Evolutionary conservation across 768 basidiomycete species (phyloP).

Genomic region (Tylopilus sp.): DNA sequence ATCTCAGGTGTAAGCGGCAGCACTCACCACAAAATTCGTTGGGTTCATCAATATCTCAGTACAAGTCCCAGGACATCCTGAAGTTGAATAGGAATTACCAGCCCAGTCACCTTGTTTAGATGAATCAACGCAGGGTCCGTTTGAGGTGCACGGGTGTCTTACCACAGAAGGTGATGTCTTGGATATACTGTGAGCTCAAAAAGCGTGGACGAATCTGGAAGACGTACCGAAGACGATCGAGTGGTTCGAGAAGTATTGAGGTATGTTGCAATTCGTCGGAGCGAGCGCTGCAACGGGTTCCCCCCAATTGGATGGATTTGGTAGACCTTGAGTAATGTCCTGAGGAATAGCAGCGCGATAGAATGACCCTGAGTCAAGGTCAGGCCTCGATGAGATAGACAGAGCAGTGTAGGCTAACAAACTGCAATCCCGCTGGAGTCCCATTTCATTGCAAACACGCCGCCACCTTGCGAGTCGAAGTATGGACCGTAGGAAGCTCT

Average conservation of each 20-base stretch:
- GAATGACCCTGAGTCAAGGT: conserved; percentile 61
- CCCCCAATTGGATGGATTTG: conserved; percentile 68
- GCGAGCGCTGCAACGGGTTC: conserved; percentile 59
- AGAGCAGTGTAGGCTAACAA: conserved; percentile 44
- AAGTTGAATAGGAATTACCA: conserved; percentile 73
- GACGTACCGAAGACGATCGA: conserved; percentile 70
- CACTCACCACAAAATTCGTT: conserved; percentile 63
- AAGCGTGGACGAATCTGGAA: not conserved
- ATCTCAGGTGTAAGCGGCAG: not conserved
- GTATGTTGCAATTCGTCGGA: conserved; percentile 52
- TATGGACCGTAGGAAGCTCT: conserved; percentile 78
- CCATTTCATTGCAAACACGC: conserved; percentile 90
- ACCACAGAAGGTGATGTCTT: conserved; percentile 88
- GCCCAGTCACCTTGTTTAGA: conserved; percentile 69
- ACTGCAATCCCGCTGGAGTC: conserved; percentile 71
- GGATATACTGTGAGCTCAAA: conserved; percentile 13
- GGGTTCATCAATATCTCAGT: conserved; percentile 60
- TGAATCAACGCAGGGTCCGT: conserved; percentile 4
- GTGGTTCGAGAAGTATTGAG: conserved; percentile 62
- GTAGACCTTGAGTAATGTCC: conserved; percentile 59
- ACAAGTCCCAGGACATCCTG: conserved; percentile 75
- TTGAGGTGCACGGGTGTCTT: conserved; percentile 17
- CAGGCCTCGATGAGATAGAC: not conserved
- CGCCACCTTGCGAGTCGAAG: conserved; percentile 78
- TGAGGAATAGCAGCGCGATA: conserved; percentile 72